These are phyloP conservation scores for Anthracocystis setariae DNA, from an alignment of 1,284 basidiomycete genomes.

Conservation along the genomic window DNA sequence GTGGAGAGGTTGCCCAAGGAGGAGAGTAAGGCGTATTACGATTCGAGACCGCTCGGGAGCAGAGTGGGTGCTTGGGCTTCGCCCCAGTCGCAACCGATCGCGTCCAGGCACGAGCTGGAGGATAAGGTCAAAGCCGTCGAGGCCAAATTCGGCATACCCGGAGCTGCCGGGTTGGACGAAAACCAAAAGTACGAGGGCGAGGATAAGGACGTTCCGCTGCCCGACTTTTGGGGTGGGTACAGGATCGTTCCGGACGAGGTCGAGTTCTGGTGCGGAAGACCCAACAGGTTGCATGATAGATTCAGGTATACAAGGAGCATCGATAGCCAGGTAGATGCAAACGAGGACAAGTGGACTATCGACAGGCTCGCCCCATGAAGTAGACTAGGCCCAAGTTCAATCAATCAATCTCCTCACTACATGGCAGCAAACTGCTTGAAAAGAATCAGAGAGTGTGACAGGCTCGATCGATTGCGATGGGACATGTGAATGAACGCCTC, in stretches of 20 bases:
- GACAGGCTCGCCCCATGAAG: constrained; percentile 55
- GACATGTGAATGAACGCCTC: not conserved
- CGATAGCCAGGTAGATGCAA: constrained; percentile 13
- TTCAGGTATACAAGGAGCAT: constrained; percentile 56
- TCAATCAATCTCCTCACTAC: too few relatives aligned
- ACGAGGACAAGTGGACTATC: constrained; percentile 50
- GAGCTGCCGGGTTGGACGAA: constrained; percentile 58
- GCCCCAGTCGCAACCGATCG: constrained; percentile 82
- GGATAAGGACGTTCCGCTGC: constrained; percentile 74
- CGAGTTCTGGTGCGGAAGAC: constrained; percentile 66
- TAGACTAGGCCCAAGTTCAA: too few relatives aligned
- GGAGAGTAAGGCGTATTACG: constrained; percentile 86
- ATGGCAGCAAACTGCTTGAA: too few relatives aligned
- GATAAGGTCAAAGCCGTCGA: constrained; percentile 75
- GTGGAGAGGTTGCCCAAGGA: constrained; percentile 79
- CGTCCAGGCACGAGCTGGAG: constrained; percentile 74
- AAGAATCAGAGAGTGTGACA: too few relatives aligned
- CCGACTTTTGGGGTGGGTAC: constrained; percentile 97
- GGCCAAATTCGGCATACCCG: constrained; percentile 73
- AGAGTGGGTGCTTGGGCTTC: constrained; percentile 92
- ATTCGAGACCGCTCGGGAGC: constrained; percentile 82
- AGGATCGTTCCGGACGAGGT: constrained; percentile 86
- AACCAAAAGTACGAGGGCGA: constrained; percentile 24
- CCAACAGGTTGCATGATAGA: constrained; percentile 63
- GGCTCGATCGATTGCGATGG: not conserved